Evolutionary conservation across 1,284 basidiomycete genomes (phyloP).

Genomic region (Sanguinoderma infundibulare): DNA sequence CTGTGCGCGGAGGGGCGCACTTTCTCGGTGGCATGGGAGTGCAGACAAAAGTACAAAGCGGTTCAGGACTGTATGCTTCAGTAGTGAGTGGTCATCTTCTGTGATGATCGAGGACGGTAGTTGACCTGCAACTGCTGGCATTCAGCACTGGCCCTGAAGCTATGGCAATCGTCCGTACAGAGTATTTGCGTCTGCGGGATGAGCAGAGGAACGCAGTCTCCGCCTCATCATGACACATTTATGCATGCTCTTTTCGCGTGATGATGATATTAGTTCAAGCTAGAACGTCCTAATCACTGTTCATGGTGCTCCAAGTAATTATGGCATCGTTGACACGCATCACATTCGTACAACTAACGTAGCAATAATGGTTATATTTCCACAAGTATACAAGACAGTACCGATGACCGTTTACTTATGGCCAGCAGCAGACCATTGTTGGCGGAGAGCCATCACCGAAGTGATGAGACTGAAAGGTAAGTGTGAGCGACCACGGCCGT

Average conservation of each 20-base stretch:
- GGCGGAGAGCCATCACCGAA: constrained; percentile 57
- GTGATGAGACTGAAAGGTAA: constrained; percentile 53
- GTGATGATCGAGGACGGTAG: background rate
- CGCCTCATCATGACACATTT: constrained; percentile 16
- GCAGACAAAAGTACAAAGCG: constrained; percentile 67
- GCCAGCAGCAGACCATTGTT: constrained; percentile 59
- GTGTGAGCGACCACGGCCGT: background rate
- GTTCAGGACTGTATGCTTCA: constrained; percentile 84
- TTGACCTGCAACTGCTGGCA: background rate
- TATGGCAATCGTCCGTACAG: constrained; percentile 72
- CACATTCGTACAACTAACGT: background rate
- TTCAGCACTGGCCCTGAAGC: constrained; percentile 73
- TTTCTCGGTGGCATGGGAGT: constrained; percentile 85
- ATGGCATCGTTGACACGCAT: background rate
- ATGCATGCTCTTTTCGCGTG: background rate
- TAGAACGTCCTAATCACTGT: background rate
- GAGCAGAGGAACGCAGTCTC: constrained; percentile 22
- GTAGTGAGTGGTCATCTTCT: constrained; percentile 59
- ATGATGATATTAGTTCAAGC: background rate
- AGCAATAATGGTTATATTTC: constrained; percentile 13
- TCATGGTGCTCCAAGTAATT: background rate
- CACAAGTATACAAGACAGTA: constrained; percentile 1
- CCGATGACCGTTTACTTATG: constrained; percentile 38
- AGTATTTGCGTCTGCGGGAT: constrained; percentile 73
- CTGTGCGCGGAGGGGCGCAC: constrained; percentile 83